phyloP scores from a whole-genome alignment of 176 grass and related monocot species.

The Chrysopogon serrulatus region DNA sequence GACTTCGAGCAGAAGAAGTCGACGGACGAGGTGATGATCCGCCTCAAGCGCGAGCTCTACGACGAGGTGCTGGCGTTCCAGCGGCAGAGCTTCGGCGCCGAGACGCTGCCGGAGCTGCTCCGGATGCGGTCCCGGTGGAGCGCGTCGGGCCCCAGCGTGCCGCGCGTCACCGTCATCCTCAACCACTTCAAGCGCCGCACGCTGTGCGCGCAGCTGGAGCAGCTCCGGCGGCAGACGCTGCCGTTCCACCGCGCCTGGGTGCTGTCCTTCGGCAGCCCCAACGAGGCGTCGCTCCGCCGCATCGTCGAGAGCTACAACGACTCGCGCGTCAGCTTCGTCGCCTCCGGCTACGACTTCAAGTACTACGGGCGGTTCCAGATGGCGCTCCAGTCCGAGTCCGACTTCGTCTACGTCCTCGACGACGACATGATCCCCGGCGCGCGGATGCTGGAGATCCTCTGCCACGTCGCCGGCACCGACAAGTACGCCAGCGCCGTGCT shows the following conservation, averaged over 20 bases:
- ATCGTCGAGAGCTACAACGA: conserved; percentile 90
- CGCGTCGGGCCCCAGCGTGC: neutral
- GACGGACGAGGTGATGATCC: conserved; percentile 61
- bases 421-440: conserved; percentile 91
- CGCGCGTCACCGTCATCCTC: conserved; percentile 75
- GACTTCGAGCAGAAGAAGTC: conserved; percentile 99
- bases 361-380: conserved; percentile 99
- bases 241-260: conserved; percentile 97
- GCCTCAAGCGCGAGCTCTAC: conserved; percentile 90
- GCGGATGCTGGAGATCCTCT: conserved; percentile 88
- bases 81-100: conserved; percentile 48
- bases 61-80: conserved; percentile 74
- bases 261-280: conserved; percentile 83
- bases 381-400: conserved; percentile 81
- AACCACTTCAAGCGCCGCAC: conserved; percentile 97
- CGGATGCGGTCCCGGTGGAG: conserved; percentile 70
- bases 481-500: conserved; percentile 87
- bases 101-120: conserved; percentile 74
- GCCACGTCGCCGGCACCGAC: conserved; percentile 79
- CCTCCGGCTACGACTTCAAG: conserved; percentile 92
- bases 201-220: conserved; percentile 86
- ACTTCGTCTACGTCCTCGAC: conserved; percentile 94
- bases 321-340: conserved; percentile 79
- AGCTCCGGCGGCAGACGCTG: conserved; percentile 67
- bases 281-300: conserved; percentile 49